Evolutionary conservation across 306 rosid genomes (phyloP), one percentile per base, ranked within the genome.

Genomic region (Trichosanthes cucumerina): DNA sequence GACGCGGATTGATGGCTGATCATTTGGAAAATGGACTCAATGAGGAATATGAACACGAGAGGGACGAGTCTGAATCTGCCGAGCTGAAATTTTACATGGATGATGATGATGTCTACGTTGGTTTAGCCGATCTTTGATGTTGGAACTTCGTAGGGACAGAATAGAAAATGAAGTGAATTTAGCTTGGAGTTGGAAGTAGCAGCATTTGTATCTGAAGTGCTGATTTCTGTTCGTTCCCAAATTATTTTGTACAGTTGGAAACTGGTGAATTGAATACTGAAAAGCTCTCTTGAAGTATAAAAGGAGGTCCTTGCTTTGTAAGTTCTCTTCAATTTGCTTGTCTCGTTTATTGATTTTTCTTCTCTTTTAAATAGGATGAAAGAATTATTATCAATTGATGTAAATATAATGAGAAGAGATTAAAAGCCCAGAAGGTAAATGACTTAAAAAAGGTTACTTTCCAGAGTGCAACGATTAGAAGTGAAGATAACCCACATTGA

Each of bases 41-140:
- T 5, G 54, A 57, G 80, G 81, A 46, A 57, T 38, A n/a, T 58
- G 75, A 52, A 43, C 8, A 19, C 9, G 2, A 14, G 46, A 75
- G 53, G 81, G 38, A n/a, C n/a, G n/a, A 73, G 76, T 3, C 26
- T 26, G 79, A 62, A 3, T 85, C 76, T 62, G 87, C 78, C 26
- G 85, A 80, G 36, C 79, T 87, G 88, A 84, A 84, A 83, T 80
- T 80, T 28, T 82, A 62, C 69, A 78, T 80, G 2, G 89, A 75
- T 23, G 89, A 82, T 64, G 90, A 52, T 79, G 97, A 85, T 82
- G 70, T 81, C 39, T 85, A 49, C 66, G 80, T 82, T 76, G 88
- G 87, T 26, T 54, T 86, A 31, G 23, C 64, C 68, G 80, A 16
- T 15, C 11, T 68, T 82, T 39, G 75, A 47, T 33, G 79, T 72